These are phyloP conservation scores for Dactylellina sp. DNA, from an alignment of 2,329 filamentous ascomycete species.

Conservation along the genomic window DNA sequence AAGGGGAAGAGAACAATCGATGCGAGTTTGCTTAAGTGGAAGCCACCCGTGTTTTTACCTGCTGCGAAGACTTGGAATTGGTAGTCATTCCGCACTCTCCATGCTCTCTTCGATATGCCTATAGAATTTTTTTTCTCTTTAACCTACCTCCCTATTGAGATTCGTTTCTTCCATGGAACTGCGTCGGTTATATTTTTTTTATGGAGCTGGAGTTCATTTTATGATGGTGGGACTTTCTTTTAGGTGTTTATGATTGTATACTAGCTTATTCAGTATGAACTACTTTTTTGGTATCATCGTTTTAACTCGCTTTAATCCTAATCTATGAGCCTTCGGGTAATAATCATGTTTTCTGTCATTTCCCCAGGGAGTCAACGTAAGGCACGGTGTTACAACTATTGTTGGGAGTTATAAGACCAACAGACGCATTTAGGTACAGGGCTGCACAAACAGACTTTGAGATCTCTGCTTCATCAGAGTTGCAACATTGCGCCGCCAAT, in stretches of 20 bases:
- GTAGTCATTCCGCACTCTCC: constrained; percentile 69
- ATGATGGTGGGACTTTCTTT: constrained; percentile 9
- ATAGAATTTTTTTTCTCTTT: neutral
- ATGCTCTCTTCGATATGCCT: neutral
- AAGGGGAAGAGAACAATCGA: constrained; percentile 84
- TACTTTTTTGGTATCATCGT: no score
- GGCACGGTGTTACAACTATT: no score
- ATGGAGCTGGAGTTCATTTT: constrained; percentile 8
- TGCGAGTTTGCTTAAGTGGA: constrained; percentile 85
- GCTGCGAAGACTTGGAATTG: constrained; percentile 94
- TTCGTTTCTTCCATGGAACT: neutral
- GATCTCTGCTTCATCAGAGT: no score
- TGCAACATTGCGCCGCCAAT: no score
- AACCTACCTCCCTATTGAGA: no score
- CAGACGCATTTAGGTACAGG: no score
- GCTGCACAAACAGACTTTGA: no score
- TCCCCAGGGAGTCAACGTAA: no score
- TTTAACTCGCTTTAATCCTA: no score
- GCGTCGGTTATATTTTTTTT: neutral
- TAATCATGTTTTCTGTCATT: no score
- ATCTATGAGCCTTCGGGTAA: no score
- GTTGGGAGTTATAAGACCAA: no score
- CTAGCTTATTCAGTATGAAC: neutral
- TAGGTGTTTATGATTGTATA: constrained; percentile 2
- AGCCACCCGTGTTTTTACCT: constrained; percentile 92